Conservation (phyloP, 2,329 filamentous ascomycete genomes). For the Metarhizium robertsii region DNA sequence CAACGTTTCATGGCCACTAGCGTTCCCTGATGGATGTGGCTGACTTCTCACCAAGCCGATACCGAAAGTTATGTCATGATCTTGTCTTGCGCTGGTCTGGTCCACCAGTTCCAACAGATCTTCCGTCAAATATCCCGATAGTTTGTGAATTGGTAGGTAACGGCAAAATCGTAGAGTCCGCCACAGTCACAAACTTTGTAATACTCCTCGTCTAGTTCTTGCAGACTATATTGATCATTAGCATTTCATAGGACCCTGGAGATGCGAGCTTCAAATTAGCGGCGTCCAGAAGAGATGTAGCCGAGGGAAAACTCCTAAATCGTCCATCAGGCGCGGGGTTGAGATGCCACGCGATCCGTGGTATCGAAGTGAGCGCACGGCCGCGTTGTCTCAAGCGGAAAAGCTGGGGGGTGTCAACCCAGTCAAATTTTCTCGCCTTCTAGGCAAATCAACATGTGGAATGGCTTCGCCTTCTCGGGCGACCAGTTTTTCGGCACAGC, state of each 20-base stretch:
- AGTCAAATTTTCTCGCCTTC: background rate
- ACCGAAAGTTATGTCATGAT: background rate
- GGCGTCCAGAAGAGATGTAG: no score
- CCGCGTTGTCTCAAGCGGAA: background rate
- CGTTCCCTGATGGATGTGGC: background rate
- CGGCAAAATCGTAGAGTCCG: no score
- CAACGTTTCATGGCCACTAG: slow-evolving; percentile 12
- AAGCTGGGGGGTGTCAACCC: background rate
- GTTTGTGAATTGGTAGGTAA: background rate
- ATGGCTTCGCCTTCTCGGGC: background rate
- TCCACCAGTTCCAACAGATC: background rate
- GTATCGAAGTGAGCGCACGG: background rate
- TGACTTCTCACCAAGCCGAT: background rate
- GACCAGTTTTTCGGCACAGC: background rate
- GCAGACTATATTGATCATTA: background rate
- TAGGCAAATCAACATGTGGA: background rate
- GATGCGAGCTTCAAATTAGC: background rate
- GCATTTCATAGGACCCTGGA: background rate
- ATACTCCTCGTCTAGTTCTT: no score
- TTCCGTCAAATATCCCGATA: background rate
- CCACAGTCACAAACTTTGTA: no score
- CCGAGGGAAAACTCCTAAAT: no score
- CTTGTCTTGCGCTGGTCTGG: background rate
- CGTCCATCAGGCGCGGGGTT: background rate
- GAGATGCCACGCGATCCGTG: background rate